Percentiles rank a stretch among this genome's conserved stretches.
Conservation (phyloP, 2,329 filamentous ascomycete genomes). For the Chalara sp. region DNA sequence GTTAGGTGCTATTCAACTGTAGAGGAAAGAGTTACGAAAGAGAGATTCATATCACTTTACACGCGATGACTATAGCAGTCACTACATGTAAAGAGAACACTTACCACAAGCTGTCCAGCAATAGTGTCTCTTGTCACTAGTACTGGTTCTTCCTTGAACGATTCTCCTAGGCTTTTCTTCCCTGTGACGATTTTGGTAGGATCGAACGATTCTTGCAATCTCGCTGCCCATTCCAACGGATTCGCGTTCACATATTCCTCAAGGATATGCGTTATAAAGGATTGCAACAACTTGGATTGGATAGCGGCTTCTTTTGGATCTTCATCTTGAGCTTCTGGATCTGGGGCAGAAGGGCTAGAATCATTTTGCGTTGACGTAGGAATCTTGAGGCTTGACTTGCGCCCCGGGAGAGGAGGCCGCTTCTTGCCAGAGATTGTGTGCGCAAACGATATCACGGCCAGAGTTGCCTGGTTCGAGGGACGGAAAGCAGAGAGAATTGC, state of each 20-base stretch:
- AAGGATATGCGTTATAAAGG: conserved; percentile 71
- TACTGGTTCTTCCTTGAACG: conserved; percentile 56
- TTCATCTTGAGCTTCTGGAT: conserved; percentile 51
- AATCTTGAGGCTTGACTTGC: conserved; percentile 50
- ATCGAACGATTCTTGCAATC: conserved; percentile 62
- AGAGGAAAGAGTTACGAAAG: too few relatives aligned
- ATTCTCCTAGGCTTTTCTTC: conserved; percentile 53
- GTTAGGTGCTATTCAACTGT: too few relatives aligned
- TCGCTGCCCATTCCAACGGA: conserved; percentile 52
- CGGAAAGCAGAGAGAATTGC: conserved; percentile 63
- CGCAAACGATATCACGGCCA: conserved; percentile 63
- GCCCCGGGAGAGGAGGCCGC: conserved; percentile 53
- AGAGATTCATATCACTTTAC: too few relatives aligned
- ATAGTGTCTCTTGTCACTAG: conserved; percentile 57
- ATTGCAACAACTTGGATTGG: conserved; percentile 60
- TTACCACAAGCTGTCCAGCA: conserved; percentile 65
- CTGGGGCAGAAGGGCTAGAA: conserved; percentile 43
- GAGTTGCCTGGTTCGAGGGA: conserved; percentile 58
- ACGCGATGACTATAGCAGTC: too few relatives aligned
- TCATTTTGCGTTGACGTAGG: conserved; percentile 45
- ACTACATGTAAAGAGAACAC: conserved; percentile 20
- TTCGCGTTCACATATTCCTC: conserved; percentile 65
- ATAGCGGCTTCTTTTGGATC: conserved; percentile 53
- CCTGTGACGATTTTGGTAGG: conserved; percentile 58
- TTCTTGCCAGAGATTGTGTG: conserved; percentile 62